Evolutionary conservation across 345 rosid genomes (phyloP).

Genomic region (Citrus medica): DNA sequence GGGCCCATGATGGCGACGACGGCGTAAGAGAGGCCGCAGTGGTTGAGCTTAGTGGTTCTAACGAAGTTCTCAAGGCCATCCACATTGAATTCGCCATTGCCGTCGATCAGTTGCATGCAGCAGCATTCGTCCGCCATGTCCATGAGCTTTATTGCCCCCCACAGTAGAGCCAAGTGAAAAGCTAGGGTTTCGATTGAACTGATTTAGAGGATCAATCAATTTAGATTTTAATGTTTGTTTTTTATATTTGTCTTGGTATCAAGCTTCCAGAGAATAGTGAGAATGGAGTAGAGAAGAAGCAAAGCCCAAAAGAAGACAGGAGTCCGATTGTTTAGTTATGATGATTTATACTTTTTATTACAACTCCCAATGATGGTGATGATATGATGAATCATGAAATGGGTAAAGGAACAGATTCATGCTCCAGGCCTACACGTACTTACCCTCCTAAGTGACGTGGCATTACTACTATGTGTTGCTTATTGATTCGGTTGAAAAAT

Average conservation of each 20-base stretch:
- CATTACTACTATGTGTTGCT: too few species aligned
- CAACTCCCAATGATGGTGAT: not conserved
- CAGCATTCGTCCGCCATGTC: conserved; percentile 37
- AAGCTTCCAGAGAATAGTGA: not conserved
- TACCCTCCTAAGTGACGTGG: too few species aligned
- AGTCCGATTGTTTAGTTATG: not conserved
- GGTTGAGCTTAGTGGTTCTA: conserved; percentile 40
- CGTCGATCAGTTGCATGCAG: conserved; percentile 62
- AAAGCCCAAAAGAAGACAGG: not conserved
- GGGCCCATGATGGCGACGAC: conserved; percentile 91
- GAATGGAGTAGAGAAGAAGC: not conserved
- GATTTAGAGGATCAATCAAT: not conserved
- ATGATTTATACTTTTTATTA: not conserved
- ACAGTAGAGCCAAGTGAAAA: not conserved
- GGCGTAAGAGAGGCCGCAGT: conserved; percentile 76
- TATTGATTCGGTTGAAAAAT: too few species aligned
- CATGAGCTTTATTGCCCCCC: not conserved
- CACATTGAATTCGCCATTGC: conserved; percentile 53
- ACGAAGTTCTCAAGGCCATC: conserved; percentile 57
- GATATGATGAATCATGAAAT: too few species aligned
- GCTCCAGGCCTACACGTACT: too few species aligned
- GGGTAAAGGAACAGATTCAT: too few species aligned
- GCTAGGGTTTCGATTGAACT: not conserved
- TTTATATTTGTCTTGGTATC: not conserved
- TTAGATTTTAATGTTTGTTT: not conserved